Conservation (phyloP, 805 yeast genomes). For the Yarrowia osloensis region DNA sequence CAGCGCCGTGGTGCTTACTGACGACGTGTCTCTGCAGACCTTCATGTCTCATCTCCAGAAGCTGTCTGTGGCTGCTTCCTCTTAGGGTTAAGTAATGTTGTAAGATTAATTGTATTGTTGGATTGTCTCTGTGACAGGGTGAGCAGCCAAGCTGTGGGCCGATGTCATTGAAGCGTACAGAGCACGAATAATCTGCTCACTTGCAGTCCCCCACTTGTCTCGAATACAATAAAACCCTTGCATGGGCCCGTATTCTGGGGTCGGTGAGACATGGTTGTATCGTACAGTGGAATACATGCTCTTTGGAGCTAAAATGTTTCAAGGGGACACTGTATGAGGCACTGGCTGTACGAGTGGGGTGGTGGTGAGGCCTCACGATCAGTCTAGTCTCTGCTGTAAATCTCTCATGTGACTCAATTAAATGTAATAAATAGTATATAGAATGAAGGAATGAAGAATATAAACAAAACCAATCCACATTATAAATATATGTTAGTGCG, state of each 20-base stretch:
- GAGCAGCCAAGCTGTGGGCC: no score
- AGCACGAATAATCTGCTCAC: no score
- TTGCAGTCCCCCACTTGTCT: no score
- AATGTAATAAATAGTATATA: slow-evolving; percentile 16
- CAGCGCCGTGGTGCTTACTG: slow-evolving; percentile 86
- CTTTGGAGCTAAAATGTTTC: background rate
- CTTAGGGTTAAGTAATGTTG: slow-evolving; percentile 28
- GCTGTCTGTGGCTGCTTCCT: slow-evolving; percentile 65
- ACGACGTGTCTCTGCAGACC: slow-evolving; percentile 91
- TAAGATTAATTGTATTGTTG: slow-evolving; percentile 25
- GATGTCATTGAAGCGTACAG: no score
- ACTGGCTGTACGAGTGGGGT: background rate
- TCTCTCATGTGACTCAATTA: background rate
- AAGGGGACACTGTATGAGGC: background rate
- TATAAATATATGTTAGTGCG: slow-evolving; percentile 8
- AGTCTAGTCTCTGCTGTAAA: no score
- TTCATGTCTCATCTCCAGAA: slow-evolving; percentile 94
- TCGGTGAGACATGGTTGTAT: no score
- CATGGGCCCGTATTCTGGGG: background rate
- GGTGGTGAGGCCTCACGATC: no score
- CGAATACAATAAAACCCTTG: background rate
- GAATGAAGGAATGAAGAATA: slow-evolving; percentile 12
- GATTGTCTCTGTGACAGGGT: background rate
- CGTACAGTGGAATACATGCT: background rate
- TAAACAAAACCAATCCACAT: slow-evolving; percentile 18